phyloP scores from a whole-genome alignment of 192 early-diverging fungal genomes.

The Entomortierella parvispora region DNA sequence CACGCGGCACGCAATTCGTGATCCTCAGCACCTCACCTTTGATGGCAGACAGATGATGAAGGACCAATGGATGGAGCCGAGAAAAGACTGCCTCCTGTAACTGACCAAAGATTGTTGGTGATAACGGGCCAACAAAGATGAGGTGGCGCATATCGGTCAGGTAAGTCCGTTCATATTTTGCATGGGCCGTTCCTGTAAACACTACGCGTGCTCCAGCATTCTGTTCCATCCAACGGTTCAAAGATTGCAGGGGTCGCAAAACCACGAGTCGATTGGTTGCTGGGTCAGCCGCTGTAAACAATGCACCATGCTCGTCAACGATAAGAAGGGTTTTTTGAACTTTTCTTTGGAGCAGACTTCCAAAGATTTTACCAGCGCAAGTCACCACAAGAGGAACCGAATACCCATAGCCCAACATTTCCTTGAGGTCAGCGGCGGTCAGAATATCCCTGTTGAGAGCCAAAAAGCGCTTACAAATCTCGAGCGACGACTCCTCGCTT shows the following conservation, averaged over 20 bases:
- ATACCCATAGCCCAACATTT: background rate
- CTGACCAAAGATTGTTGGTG: conserved; percentile 10
- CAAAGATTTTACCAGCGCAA: background rate
- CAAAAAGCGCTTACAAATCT: conserved; percentile 21
- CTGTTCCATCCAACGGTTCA: conserved; percentile 22
- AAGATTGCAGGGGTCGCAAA: conserved; percentile 14
- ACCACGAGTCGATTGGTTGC: background rate
- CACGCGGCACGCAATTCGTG: conserved; percentile 32
- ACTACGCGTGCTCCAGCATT: conserved; percentile 20
- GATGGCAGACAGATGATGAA: background rate
- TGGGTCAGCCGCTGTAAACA: conserved; percentile 15
- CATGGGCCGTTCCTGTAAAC: conserved; percentile 13
- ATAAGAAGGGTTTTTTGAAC: conserved; percentile 11
- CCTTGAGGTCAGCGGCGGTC: conserved; percentile 10
- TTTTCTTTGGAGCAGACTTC: background rate
- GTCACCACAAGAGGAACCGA: background rate
- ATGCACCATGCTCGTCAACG: conserved; percentile 33
- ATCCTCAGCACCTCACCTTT: conserved; percentile 12
- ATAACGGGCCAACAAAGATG: conserved; percentile 22
- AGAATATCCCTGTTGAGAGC: conserved; percentile 42
- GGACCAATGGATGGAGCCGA: background rate
- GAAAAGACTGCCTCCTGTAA: background rate
- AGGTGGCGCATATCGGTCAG: conserved; percentile 7
- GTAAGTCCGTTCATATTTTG: conserved; percentile 20
- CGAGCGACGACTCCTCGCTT: background rate